Evolutionary conservation across 2,329 filamentous ascomycete species (phyloP), one percentile per base, ranked within the genome.

Genomic region (Ceratocystis lukuohia): DNA sequence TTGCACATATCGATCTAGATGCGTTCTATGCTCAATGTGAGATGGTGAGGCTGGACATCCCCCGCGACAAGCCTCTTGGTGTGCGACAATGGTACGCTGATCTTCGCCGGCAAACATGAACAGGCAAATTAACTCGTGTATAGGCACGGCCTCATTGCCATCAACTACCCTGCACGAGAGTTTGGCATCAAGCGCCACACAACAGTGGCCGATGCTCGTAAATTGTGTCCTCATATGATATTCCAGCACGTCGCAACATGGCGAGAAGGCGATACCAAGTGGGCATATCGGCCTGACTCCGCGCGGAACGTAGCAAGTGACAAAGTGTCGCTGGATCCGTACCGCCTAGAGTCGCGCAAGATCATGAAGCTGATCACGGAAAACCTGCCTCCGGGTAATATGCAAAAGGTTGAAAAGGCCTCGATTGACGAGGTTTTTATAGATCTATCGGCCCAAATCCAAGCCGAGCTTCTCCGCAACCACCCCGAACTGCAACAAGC

Each of bases 21-120:
- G 93, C 93, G 48, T 99, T 99, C 76, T 99, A 99, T 75, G 88
- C 89, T 2, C 94, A 99, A 78, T 96, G 91, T 74, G 94, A 99
- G 77, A 95, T 92, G 82, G 86, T 96, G 8, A 85, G 94, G 6
- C 80, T 97, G 57, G 86, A 86, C 12, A 78, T 89, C 10, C 79
- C 87, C 15, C 86, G 89, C 69, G 84, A 91, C 67, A 83, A 86
- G 70, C 94, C 94, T 8, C 82, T 99, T 28, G 94, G 91, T 0
- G 94, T 99, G 22, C 92, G 95, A 73, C 93, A 97, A 80, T 97
- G 89, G 89, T 87, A 77, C 69, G 75, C 71, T n/a, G 45, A 44
- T 53, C 30, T 22, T 6, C 17, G 6, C 37, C 12, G 37, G 37
- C 37, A 41, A 41, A 15, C 37, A 12, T 15, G 37, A 12, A 41